phyloP scores from a whole-genome alignment of 306 rosid genomes.

The Pachyrhizus erosus region DNA sequence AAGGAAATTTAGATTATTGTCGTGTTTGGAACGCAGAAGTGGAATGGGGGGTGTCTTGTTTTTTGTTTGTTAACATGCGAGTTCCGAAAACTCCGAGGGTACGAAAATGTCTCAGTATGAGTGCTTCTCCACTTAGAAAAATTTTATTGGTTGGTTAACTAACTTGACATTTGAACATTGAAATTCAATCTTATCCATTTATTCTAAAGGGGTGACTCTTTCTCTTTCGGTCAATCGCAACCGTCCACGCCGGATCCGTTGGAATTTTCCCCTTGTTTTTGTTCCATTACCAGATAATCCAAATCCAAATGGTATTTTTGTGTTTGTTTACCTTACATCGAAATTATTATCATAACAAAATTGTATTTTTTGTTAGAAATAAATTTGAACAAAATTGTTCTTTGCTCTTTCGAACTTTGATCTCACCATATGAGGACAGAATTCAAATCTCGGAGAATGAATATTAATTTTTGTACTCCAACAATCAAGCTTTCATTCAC shows the following conservation, averaged over 20 bases:
- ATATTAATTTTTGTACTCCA: no score
- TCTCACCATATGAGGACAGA: neutral
- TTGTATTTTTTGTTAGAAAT: no score
- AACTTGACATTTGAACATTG: constrained; percentile 10
- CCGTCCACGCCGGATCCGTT: constrained; percentile 21
- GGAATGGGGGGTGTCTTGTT: neutral
- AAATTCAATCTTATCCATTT: constrained; percentile 31
- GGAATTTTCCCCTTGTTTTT: neutral
- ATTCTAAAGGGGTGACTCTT: neutral
- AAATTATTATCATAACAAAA: neutral
- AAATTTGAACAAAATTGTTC: neutral
- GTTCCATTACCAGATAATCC: neutral
- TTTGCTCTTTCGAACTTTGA: neutral
- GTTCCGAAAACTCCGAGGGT: constrained; percentile 51
- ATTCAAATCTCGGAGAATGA: neutral
- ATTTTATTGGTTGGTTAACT: constrained; percentile 28
- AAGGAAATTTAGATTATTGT: neutral
- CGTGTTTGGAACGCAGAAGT: constrained; percentile 7
- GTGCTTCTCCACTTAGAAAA: neutral
- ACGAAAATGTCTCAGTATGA: constrained; percentile 31
- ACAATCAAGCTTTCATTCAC: no score
- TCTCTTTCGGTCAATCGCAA: constrained; percentile 28
- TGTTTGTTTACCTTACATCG: neutral
- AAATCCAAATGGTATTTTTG: neutral
- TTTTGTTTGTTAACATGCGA: neutral